Conservation (phyloP, 78 protist species). For the Dictyostelium firmibasis region DNA sequence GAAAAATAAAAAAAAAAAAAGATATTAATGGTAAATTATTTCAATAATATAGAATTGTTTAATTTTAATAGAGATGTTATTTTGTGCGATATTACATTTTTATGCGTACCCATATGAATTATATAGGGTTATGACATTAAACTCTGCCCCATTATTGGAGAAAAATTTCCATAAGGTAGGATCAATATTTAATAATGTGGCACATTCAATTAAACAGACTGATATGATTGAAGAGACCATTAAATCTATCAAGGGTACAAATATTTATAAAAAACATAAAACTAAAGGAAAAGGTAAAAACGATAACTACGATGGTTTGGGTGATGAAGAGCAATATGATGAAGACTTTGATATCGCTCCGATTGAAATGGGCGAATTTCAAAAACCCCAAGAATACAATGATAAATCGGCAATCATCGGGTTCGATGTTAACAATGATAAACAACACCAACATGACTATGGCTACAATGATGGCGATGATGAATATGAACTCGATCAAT, state of each 20-base stretch:
- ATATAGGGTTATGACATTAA: conserved; percentile 67
- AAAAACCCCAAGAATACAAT: neutral
- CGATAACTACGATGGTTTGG: neutral
- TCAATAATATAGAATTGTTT: conserved; percentile 1
- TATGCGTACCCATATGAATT: conserved; percentile 72
- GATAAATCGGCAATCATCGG: neutral
- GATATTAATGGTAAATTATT: neutral
- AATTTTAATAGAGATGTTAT: conserved; percentile 19
- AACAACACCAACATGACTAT: neutral
- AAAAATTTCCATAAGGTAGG: neutral
- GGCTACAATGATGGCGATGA: neutral
- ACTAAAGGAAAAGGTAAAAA: neutral
- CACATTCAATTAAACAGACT: conserved; percentile 4
- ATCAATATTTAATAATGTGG: neutral
- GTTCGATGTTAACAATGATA: neutral
- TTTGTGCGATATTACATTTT: conserved; percentile 5
- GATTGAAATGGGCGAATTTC: conserved; percentile 3
- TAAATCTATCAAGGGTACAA: neutral
- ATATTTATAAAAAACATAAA: neutral
- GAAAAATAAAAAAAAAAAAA: neutral
- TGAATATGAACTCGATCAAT: neutral
- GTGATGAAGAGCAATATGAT: neutral
- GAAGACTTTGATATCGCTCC: neutral
- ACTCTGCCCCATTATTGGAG: neutral
- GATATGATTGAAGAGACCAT: conserved; percentile 21